These are phyloP conservation scores for Penicillium canariense DNA, from an alignment of 495 filamentous ascomycete genomes.

Conservation along the genomic window DNA sequence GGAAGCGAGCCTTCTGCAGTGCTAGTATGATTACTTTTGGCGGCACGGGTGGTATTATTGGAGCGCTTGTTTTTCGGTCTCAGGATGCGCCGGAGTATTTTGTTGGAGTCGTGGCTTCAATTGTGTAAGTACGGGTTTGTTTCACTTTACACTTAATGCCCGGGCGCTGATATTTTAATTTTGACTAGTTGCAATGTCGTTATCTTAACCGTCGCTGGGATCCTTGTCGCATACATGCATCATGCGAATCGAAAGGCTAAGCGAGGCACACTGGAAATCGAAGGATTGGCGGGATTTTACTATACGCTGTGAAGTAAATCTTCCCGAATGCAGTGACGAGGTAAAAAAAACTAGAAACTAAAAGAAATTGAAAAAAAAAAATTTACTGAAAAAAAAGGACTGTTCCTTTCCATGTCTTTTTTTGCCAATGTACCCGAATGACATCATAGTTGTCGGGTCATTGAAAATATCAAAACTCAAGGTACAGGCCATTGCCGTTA, in stretches of 20 bases:
- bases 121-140: constrained; percentile 11
- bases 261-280: constrained; percentile 9
- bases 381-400: too few relatives aligned
- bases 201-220: neutral
- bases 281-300: constrained; percentile 8
- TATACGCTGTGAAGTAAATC: constrained; percentile 12
- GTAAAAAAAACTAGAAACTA: too few relatives aligned
- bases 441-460: too few relatives aligned
- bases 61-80: constrained; percentile 49
- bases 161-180: neutral
- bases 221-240: neutral
- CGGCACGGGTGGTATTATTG: constrained; percentile 56
- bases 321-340: too few relatives aligned
- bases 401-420: too few relatives aligned
- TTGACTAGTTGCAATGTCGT: neutral
- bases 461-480: neutral
- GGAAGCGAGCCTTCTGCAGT: constrained; percentile 55
- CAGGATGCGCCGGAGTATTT: constrained; percentile 44
- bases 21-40: constrained; percentile 46
- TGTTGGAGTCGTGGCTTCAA: constrained; percentile 41
- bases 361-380: too few relatives aligned
- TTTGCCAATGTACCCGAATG: neutral
- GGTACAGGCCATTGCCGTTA: neutral
- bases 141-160: neutral
- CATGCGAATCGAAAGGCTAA: constrained; percentile 5